Evolutionary conservation across 345 rosid species (phyloP), one percentile per base, ranked within the genome.

Genomic region (Eucalyptus pauciflora): DNA sequence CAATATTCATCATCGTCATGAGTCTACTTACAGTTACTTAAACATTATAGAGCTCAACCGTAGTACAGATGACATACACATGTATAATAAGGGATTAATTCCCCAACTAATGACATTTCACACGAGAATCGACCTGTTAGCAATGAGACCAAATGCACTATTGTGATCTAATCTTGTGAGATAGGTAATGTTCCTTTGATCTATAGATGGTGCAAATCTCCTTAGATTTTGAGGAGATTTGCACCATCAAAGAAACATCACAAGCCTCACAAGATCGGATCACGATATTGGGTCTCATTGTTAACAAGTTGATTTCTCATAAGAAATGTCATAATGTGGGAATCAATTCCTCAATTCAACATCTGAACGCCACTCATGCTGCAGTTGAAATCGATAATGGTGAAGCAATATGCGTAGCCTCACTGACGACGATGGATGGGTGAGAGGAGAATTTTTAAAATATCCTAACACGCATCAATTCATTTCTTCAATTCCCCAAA

Each of bases 401-500:
- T 52, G 58, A 52, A 52, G 58, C 58, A 52, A 52, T 52, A 52
- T 52, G 58, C 1, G 25, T 52, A 52, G 58, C 58, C 25, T 52
- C 25, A 20, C 25, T 5, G 25, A 52, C 10, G 5, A 20, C 10
- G 58, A 52, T 52, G 25, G 25, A 52, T 18, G 58, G 58, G 58
- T 18, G 58, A 52, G 10, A 52, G 58, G 58, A 18, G 58, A 8
- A 52, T 20, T 20, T 52, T 52, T 52, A 52, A 52, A 52, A 52
- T 52, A 52, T 52, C 8, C 58, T 20, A 52, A 52, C 25, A 20
- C 58, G 92, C 91, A 87, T 94, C 96, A 24, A 94, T 98, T 99
- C 99, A 98, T 93, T 97, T 97, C 85, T 90, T 91, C 89, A 97
- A 90, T 91, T 97, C 97, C 90, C 91, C 95, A 89, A 92, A 94